A percentile compares a stretch with the other conserved stretches of the same genome.
Evolutionary conservation across 495 filamentous ascomycete genomes (phyloP).

Genomic region (Penicillium antarcticum): DNA sequence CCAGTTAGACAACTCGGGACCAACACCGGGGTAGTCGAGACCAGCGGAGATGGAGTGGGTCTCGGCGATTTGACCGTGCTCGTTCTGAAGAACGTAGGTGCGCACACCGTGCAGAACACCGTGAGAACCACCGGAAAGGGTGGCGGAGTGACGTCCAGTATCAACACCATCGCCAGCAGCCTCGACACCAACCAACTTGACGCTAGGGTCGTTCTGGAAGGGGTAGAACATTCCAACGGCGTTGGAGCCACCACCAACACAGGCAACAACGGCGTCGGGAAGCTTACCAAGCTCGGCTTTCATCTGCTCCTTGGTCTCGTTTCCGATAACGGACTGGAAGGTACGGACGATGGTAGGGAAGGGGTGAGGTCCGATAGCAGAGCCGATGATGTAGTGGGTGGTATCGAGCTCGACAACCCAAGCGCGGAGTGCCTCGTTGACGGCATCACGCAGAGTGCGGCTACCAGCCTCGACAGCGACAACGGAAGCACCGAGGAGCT

Average conservation of each 20-base stretch:
- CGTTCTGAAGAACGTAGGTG: conserved; percentile 90
- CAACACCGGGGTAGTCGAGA: conserved; percentile 95
- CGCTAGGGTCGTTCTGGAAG: conserved; percentile 78
- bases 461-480: conserved; percentile 85
- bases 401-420: conserved; percentile 87
- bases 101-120: conserved; percentile 94
- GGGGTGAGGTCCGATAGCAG: conserved; percentile 91
- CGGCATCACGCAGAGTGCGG: conserved; percentile 83
- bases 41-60: conserved; percentile 98
- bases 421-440: conserved; percentile 87
- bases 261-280: conserved; percentile 93
- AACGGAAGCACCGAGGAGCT: conserved; percentile 85
- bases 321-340: conserved; percentile 92
- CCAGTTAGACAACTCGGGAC: conserved; percentile 87
- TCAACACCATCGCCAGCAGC: conserved; percentile 95
- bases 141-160: conserved; percentile 83
- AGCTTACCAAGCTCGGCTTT: conserved; percentile 70
- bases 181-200: conserved; percentile 90
- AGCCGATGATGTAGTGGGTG: conserved; percentile 98
- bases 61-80: conserved; percentile 87
- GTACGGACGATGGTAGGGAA: conserved; percentile 97
- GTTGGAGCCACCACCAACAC: conserved; percentile 90
- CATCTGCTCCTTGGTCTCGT: conserved; percentile 91
- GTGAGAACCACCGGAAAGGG: conserved; percentile 80
- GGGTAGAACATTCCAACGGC: conserved; percentile 96